Conservation (phyloP, 2,329 filamentous ascomycete genomes). For the Monosporascus sp. region DNA sequence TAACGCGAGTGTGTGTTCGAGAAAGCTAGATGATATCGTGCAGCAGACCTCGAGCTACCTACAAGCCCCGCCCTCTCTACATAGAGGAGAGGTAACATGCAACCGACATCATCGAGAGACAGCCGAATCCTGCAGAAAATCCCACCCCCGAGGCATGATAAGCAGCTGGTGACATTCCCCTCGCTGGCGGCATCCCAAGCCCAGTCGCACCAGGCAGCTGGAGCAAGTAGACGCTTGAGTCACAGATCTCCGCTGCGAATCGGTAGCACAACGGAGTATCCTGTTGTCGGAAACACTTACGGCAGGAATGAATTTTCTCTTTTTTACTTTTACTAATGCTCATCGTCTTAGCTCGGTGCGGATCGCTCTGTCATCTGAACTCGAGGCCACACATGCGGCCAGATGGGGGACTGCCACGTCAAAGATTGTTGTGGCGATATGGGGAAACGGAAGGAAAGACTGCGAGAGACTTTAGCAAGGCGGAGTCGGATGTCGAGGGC, state of each 20-base stretch:
- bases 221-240: not conserved
- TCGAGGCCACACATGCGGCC: slow-evolving; percentile 22
- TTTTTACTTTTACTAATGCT: slow-evolving; percentile 13
- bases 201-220: not conserved
- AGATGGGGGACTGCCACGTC: slow-evolving; percentile 28
- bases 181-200: not conserved
- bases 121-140: not conserved
- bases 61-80: slow-evolving; percentile 3
- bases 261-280: slow-evolving; percentile 19
- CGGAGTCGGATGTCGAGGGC: not conserved
- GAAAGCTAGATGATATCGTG: slow-evolving; percentile 19
- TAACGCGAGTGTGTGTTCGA: slow-evolving; percentile 9
- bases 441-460: slow-evolving; percentile 1
- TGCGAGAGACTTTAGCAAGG: not conserved
- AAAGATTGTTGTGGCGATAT: slow-evolving; percentile 22
- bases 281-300: slow-evolving; percentile 21
- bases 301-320: slow-evolving; percentile 7
- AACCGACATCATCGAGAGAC: not conserved
- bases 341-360: slow-evolving; percentile 18
- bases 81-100: not conserved
- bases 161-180: not conserved
- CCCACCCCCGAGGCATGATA: not conserved
- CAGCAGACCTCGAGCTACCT: slow-evolving; percentile 16
- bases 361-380: slow-evolving; percentile 23
- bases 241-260: slow-evolving; percentile 13